These are phyloP conservation scores for Fusarium sp. DNA, from an alignment of 2,329 filamentous ascomycete species.

Conservation along the genomic window DNA sequence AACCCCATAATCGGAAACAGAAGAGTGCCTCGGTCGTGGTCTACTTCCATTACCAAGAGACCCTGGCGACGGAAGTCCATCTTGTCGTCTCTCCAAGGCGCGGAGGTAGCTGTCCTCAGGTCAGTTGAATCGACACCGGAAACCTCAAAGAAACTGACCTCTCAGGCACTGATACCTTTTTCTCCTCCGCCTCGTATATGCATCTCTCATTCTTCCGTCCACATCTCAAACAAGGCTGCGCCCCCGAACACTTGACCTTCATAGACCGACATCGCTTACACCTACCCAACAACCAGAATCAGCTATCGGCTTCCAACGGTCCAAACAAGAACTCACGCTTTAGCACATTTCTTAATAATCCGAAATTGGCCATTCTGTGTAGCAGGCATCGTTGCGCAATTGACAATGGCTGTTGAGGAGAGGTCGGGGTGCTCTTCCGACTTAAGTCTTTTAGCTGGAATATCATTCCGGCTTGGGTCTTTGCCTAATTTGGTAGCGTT, in stretches of 20 bases:
- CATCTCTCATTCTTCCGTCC: slow-evolving; percentile 39
- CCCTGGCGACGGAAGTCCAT: slow-evolving; percentile 21
- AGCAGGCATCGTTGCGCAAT: slow-evolving; percentile 21
- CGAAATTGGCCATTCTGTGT: slow-evolving; percentile 16
- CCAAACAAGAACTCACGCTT: slow-evolving; percentile 28
- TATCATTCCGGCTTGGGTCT: neutral
- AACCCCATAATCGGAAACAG: slow-evolving; percentile 33
- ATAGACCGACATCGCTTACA: slow-evolving; percentile 44
- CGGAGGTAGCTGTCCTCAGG: slow-evolving; percentile 33
- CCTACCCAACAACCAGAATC: slow-evolving; percentile 23
- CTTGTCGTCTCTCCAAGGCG: slow-evolving; percentile 35
- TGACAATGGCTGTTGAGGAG: neutral
- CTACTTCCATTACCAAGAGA: neutral
- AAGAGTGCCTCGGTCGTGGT: slow-evolving; percentile 23
- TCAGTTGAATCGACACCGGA: neutral
- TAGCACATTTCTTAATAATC: slow-evolving; percentile 39
- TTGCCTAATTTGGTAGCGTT: slow-evolving; percentile 22
- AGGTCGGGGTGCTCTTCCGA: slow-evolving; percentile 41
- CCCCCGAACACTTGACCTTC: slow-evolving; percentile 43
- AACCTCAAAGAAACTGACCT: slow-evolving; percentile 7
- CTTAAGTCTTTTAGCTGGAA: slow-evolving; percentile 21
- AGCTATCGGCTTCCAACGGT: neutral
- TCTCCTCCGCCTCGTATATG: slow-evolving; percentile 39
- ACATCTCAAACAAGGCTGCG: slow-evolving; percentile 41
- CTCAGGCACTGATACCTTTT: slow-evolving; percentile 41